A percentile compares a stretch with the other conserved stretches of the same genome.
These are phyloP conservation scores for California macrophylla DNA, from an alignment of 441 rosid species.

Conservation along the genomic window DNA sequence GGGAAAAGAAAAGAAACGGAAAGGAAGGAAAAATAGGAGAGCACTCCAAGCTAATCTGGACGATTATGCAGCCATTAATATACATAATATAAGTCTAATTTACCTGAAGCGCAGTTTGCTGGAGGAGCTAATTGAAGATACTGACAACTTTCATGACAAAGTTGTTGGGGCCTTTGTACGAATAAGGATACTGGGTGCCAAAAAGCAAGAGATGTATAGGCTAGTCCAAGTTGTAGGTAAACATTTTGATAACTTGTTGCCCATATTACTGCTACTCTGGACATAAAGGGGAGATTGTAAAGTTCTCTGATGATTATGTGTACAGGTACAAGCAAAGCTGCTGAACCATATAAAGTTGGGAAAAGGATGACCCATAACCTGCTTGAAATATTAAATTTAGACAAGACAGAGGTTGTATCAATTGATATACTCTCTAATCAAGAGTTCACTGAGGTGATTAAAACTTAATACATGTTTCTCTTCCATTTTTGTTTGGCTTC, in stretches of 20 bases:
- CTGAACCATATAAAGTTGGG: conserved; percentile 59
- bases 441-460: conserved; percentile 76
- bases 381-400: conserved; percentile 69
- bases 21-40: conserved; percentile 42
- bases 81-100: conserved; percentile 67
- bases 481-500: neutral
- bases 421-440: conserved; percentile 72
- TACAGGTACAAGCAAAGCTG: conserved; percentile 59
- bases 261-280: neutral
- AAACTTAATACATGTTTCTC: neutral
- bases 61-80: conserved; percentile 80
- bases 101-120: conserved; percentile 60
- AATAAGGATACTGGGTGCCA: conserved; percentile 56
- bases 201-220: conserved; percentile 63
- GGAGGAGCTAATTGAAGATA: conserved; percentile 62
- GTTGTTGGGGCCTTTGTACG: conserved; percentile 87
- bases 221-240: conserved; percentile 93
- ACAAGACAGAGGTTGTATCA: conserved; percentile 64
- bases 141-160: conserved; percentile 56
- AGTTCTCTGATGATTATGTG: conserved; percentile 14
- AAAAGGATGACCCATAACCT: conserved; percentile 41
- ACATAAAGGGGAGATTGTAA: neutral
- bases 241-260: conserved; percentile 9
- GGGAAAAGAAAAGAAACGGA: conserved; percentile 41
- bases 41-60: conserved; percentile 35